These are phyloP conservation scores for Leptographium flavum DNA, from an alignment of 2,329 filamentous ascomycete genomes.

Conservation along the genomic window DNA sequence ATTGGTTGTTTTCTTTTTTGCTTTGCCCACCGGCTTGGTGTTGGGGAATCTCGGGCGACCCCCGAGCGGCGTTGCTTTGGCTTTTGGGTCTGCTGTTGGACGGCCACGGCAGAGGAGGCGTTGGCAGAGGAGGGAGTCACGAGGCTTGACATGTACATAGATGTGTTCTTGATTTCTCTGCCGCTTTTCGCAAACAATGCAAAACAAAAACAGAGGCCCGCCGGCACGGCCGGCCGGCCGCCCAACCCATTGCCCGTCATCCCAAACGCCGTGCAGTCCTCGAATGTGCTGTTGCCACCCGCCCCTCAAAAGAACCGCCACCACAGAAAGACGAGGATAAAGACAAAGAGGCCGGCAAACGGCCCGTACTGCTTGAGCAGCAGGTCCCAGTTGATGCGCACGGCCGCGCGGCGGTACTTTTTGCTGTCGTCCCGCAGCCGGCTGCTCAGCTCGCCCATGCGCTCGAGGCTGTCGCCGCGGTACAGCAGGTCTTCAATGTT, in stretches of 20 bases:
- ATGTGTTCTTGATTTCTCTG: no score
- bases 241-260: no score
- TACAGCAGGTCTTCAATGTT: constrained; percentile 98
- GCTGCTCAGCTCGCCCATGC: constrained; percentile 91
- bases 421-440: constrained; percentile 81
- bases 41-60: neutral
- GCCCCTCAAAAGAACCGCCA: constrained; percentile 70
- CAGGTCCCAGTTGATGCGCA: constrained; percentile 96
- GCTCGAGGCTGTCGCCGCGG: constrained; percentile 81
- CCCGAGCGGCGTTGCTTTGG: neutral
- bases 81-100: no score
- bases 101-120: no score
- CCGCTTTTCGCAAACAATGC: no score
- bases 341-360: constrained; percentile 64
- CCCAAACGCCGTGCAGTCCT: no score
- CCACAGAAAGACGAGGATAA: constrained; percentile 78
- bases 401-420: constrained; percentile 86
- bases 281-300: neutral
- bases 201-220: no score
- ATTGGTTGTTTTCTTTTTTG: neutral
- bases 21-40: constrained; percentile 1
- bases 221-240: no score
- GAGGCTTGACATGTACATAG: no score
- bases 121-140: no score
- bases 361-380: constrained; percentile 94